Evolutionary conservation across 2,329 filamentous ascomycete genomes (phyloP), one percentile per base, ranked within the genome.

Genomic region (Coccinonectria pachysandricola): DNA sequence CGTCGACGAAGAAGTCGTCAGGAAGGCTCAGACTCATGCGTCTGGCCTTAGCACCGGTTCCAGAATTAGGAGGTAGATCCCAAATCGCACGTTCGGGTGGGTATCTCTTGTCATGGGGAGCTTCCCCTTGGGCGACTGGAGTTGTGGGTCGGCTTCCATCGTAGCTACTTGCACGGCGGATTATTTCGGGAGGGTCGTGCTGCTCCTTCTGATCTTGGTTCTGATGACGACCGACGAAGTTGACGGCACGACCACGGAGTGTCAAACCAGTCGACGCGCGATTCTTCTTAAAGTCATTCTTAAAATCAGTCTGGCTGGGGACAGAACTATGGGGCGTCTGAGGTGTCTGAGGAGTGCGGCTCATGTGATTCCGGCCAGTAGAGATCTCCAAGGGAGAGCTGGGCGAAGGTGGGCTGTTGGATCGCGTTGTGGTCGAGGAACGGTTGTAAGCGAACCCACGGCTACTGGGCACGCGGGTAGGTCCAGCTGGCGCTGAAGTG

Each of bases 21-120:
- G 79, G 78, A 14, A 85, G 59, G 43, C 70, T 79, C 24, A 83
- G 53, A 46, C 81, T 87, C 58, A 88, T 64, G 26, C 80, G 75
- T n/a, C 81, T 70, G 15, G 82, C 76, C 57, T 87, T 88, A 50
- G 82, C 67, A 7, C 82, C 82, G 11, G 76, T 79, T 8, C 82
- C 82, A 12, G 69, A 68, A 27, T 75, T 74, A 2, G 82, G 79
- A 2, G 74, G 65, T 16, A 78, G 62, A 2, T 65, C 62, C 69
- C 71, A 76, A 2, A 68, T 62, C 18, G 66, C 52, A 11, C 64
- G 59, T 34, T 68, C 51, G 7, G 54, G 53, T 3, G 52, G 52
- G 27, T 48, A 52, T 13, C 44, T 51, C 5, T 46, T 42, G 10
- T 47, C 35, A 14, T 49, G 25, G 39, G 25, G 30, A 21, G 26